Evolutionary conservation across 2,329 filamentous ascomycete genomes (phyloP).

Genomic region (Aspergillus glaucus): DNA sequence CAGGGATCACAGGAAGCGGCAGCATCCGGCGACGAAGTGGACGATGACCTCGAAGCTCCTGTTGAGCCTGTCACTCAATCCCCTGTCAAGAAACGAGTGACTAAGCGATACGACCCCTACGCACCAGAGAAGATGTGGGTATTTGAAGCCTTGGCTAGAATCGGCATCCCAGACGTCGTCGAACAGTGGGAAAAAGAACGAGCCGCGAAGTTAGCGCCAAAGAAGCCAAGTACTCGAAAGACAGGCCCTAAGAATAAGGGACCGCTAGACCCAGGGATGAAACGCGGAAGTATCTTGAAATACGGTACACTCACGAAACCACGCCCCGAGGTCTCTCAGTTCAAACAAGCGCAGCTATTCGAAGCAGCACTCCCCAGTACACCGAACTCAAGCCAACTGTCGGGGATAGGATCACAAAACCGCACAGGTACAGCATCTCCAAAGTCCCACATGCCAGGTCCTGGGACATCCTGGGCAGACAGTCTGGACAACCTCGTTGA

Average conservation of each 20-base stretch:
- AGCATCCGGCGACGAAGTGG: conserved; percentile 25
- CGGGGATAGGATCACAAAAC: conserved; percentile 2
- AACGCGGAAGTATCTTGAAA: conserved; percentile 34
- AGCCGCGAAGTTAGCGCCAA: conserved; percentile 22
- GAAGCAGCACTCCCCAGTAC: conserved; percentile 20
- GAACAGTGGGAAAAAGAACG: conserved; percentile 55
- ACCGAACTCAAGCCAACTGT: conserved; percentile 8
- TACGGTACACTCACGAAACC: conserved; percentile 36
- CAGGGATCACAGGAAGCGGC: conserved; percentile 22
- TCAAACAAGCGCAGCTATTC: conserved; percentile 24
- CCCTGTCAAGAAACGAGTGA: conserved; percentile 20
- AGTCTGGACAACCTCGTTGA: conserved; percentile 19
- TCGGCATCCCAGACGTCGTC: conserved; percentile 60
- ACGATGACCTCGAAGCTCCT: conserved; percentile 21
- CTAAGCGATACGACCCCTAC: conserved; percentile 54
- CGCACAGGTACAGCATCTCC: conserved; percentile 6
- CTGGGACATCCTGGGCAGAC: neutral
- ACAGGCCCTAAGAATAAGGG: conserved; percentile 29
- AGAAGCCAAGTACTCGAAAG: conserved; percentile 21
- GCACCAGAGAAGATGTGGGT: conserved; percentile 64
- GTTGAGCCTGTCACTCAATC: conserved; percentile 16
- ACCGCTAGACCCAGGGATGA: conserved; percentile 36
- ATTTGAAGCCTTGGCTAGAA: conserved; percentile 55
- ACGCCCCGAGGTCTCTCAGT: conserved; percentile 20
- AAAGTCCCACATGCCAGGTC: conserved; percentile 5